Evolutionary conservation across 371 early-diverging fungal species (phyloP).

Genomic region (Thermomucor indicae-seudaticae): DNA sequence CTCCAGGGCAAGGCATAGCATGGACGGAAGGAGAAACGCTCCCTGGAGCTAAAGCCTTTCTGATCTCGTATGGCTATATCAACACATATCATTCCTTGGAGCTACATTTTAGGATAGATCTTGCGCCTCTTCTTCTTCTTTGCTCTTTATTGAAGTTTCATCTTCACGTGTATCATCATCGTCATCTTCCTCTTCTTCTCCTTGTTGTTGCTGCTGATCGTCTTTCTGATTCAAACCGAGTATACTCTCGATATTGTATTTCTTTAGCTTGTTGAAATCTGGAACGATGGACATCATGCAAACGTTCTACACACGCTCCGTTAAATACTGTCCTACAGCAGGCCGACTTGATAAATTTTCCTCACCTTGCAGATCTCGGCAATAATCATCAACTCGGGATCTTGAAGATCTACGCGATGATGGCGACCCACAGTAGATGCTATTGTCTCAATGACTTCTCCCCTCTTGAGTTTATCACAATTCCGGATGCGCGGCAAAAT

Average conservation of each 20-base stretch:
- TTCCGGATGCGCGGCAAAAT: conserved; percentile 63
- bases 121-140: not conserved
- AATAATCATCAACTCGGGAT: conserved; percentile 60
- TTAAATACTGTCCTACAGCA: not conserved
- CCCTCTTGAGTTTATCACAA: conserved; percentile 54
- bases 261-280: conserved; percentile 60
- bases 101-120: not conserved
- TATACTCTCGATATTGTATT: conserved; percentile 65
- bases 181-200: not conserved
- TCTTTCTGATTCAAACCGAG: conserved; percentile 31
- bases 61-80: too few relatives aligned
- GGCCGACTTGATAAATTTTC: not conserved
- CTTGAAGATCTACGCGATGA: conserved; percentile 61
- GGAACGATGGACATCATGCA: conserved; percentile 69
- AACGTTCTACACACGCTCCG: conserved; percentile 40
- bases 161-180: not conserved
- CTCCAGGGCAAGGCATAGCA: not conserved
- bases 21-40: not conserved
- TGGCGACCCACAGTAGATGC: conserved; percentile 49
- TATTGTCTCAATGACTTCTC: conserved; percentile 48
- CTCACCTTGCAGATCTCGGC: conserved; percentile 69
- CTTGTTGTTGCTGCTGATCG: not conserved
- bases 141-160: not conserved
- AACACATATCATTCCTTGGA: too few relatives aligned
- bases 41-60: too few relatives aligned